Percentiles rank a stretch among this genome's conserved stretches.
phyloP scores from a whole-genome alignment of 768 basidiomycete genomes.

The Psilocybe cubensis region DNA sequence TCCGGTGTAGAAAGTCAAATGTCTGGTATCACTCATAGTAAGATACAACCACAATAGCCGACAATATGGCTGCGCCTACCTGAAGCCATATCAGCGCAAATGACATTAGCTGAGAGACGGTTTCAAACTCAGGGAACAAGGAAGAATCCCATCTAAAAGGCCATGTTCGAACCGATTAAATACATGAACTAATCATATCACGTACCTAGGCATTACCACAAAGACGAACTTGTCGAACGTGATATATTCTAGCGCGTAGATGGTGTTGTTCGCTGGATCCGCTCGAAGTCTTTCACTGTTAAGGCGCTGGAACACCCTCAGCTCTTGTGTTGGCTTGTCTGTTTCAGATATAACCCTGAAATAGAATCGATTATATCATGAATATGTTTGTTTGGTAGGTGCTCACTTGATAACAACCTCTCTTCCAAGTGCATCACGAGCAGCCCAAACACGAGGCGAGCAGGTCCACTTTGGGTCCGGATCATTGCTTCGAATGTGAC shows the following conservation, averaged over 20 bases:
- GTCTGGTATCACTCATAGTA: not conserved
- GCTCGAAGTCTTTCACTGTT: slow-evolving; percentile 10
- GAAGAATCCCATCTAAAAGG: slow-evolving; percentile 2
- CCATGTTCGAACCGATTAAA: not conserved
- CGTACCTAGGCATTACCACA: slow-evolving; percentile 26
- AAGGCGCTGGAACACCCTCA: slow-evolving; percentile 14
- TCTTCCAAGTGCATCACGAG: slow-evolving; percentile 2
- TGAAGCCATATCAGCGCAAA: not conserved
- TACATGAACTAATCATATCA: not conserved
- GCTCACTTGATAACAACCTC: slow-evolving; percentile 16
- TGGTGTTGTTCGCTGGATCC: slow-evolving; percentile 19
- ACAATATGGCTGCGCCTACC: too few species aligned
- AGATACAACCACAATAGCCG: too few species aligned
- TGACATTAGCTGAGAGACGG: slow-evolving; percentile 1
- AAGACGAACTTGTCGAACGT: slow-evolving; percentile 15
- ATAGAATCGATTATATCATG: too few species aligned
- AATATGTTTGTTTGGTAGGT: not conserved
- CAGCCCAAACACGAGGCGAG: slow-evolving; percentile 6
- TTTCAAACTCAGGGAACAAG: slow-evolving; percentile 1
- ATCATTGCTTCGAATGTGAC: slow-evolving; percentile 2
- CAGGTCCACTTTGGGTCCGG: too few species aligned
- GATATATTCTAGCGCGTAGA: slow-evolving; percentile 16
- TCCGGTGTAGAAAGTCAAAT: slow-evolving; percentile 19
- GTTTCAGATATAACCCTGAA: slow-evolving; percentile 9
- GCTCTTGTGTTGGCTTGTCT: slow-evolving; percentile 11